These are phyloP conservation scores for Gossypium ekmanianum DNA, from an alignment of 345 rosid species.

Conservation along the genomic window DNA sequence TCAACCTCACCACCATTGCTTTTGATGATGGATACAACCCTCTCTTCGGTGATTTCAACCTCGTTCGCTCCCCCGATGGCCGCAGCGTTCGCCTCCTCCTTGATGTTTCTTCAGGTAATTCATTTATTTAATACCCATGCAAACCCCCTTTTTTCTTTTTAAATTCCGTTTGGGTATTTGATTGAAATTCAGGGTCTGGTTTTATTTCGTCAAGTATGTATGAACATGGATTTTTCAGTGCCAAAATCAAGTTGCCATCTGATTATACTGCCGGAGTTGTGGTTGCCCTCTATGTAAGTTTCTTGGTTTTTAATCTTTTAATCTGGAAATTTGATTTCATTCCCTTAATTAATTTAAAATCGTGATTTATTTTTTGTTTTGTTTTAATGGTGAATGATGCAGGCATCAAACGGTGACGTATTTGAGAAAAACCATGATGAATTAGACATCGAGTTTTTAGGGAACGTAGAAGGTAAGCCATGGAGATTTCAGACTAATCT, in stretches of 20 bases:
- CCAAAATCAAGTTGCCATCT: slow-evolving; percentile 77
- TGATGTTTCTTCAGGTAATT: slow-evolving; percentile 62
- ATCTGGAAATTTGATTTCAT: background rate
- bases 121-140: background rate
- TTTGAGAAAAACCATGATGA: slow-evolving; percentile 85
- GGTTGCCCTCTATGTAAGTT: slow-evolving; percentile 81
- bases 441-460: slow-evolving; percentile 89
- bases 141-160: background rate
- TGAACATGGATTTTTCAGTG: slow-evolving; percentile 79
- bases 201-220: slow-evolving; percentile 83
- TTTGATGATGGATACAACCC: slow-evolving; percentile 78
- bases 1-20: slow-evolving; percentile 51
- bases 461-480: slow-evolving; percentile 73
- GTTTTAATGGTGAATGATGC: background rate
- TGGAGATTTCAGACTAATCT: slow-evolving; percentile 95
- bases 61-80: slow-evolving; percentile 72
- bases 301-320: background rate
- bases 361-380: background rate
- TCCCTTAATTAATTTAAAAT: background rate
- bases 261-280: slow-evolving; percentile 86
- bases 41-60: slow-evolving; percentile 81
- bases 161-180: background rate
- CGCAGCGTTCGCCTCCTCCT: slow-evolving; percentile 83
- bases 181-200: slow-evolving; percentile 52
- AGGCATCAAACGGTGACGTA: slow-evolving; percentile 86